Evolutionary conservation across 345 rosid genomes (phyloP), one percentile per base, ranked within the genome.

Genomic region (Eucalyptus victrix): DNA sequence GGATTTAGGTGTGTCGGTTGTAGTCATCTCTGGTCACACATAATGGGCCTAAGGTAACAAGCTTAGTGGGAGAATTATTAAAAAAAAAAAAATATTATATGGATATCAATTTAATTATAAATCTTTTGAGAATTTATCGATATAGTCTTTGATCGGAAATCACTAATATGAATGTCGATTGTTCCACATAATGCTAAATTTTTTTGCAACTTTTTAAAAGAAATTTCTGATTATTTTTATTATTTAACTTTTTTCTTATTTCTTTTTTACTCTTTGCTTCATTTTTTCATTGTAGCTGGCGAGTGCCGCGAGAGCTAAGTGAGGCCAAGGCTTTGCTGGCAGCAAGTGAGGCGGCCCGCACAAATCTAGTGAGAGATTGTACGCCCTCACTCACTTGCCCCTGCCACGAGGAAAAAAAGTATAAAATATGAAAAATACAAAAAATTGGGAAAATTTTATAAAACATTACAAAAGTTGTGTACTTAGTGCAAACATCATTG

Each of bases 111-210:
- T 65, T 65, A n/a, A 7, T n/a, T 7, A 7, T 4, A n/a, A 65
- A 1, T 8, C 0, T 65, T 65, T n/a, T 65, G 2, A 65, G 2
- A 3, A 65, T 65, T 65, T 15, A 1, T 16, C 3, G 8, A 65
- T n/a, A 16, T 30, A n/a, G 0, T 65, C 8, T n/a, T n/a, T 65
- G 5, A 6, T n/a, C 0, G 0, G 19, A 65, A 65, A 65, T 15
- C 11, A 3, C 11, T 62, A 13, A 62, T 23, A 0, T 62, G 18
- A 62, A 62, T 30, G 0, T 1, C 4, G 0, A 4, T 0, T 3
- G 0, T 15, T 16, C 3, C 2, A 12, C 3, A 0, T 65, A 6
- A 8, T 0, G 13, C 3, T 50, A 16, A 50, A 16, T 0, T 6
- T 6, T 14, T n/a, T n/a, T 65, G 19, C 2, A n/a, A n/a, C 32